phyloP scores from a whole-genome alignment of 2,329 filamentous ascomycete genomes.

The Venturiaceae sp. region DNA sequence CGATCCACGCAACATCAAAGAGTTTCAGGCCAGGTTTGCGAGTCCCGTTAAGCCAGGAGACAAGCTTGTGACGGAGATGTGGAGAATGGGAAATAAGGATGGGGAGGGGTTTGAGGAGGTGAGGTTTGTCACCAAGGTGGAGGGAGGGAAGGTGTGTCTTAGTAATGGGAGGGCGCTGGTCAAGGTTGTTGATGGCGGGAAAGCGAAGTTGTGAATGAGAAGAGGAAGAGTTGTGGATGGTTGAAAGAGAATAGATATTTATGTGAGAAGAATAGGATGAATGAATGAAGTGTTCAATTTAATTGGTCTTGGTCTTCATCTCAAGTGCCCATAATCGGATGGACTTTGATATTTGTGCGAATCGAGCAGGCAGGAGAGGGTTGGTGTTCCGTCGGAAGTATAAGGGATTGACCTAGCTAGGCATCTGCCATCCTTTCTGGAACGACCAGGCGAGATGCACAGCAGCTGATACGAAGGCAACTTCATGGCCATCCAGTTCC shows the following conservation, averaged over 20 bases:
- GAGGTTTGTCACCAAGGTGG: slow-evolving; percentile 67
- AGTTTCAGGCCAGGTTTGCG: slow-evolving; percentile 84
- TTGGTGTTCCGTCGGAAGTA: too few species aligned
- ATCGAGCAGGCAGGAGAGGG: too few species aligned
- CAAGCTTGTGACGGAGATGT: slow-evolving; percentile 71
- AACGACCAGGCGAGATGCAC: too few species aligned
- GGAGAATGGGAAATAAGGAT: slow-evolving; percentile 61
- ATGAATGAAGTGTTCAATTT: too few species aligned
- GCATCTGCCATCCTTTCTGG: too few species aligned
- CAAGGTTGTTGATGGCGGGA: slow-evolving; percentile 44
- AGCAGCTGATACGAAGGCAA: too few species aligned
- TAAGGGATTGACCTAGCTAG: too few species aligned
- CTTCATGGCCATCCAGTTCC: too few species aligned
- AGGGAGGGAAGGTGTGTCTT: slow-evolving; percentile 73
- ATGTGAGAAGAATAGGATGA: too few species aligned
- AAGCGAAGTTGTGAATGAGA: slow-evolving; percentile 25
- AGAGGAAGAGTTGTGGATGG: background rate
- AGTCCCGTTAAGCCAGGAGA: slow-evolving; percentile 76
- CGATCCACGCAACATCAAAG: slow-evolving; percentile 71
- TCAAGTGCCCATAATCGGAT: too few species aligned
- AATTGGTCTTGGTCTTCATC: too few species aligned
- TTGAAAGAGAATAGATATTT: background rate
- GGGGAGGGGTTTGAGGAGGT: slow-evolving; percentile 66
- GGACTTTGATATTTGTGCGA: too few species aligned
- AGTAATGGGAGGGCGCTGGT: slow-evolving; percentile 80